These are phyloP conservation scores for Leccinum subgranulosum DNA, from an alignment of 768 basidiomycete species.

Conservation along the genomic window DNA sequence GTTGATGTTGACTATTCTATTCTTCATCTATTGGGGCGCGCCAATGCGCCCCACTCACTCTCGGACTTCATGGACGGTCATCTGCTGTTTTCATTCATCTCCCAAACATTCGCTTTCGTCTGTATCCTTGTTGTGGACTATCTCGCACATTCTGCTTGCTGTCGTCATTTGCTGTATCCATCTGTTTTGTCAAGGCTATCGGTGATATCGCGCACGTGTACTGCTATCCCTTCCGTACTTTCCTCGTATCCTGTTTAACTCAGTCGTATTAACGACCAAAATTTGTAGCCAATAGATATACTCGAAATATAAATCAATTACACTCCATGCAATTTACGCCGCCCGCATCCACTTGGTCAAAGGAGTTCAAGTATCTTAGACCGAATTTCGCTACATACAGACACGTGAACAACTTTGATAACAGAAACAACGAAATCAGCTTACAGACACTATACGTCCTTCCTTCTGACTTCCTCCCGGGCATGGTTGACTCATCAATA, in stretches of 20 bases:
- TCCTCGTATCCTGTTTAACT: background rate
- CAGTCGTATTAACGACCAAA: background rate
- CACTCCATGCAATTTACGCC: background rate
- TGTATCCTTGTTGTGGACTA: slow-evolving; percentile 13
- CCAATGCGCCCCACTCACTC: background rate
- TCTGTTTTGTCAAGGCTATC: slow-evolving; percentile 1
- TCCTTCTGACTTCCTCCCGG: background rate
- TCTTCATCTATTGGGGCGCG: slow-evolving; percentile 12
- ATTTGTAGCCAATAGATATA: slow-evolving; percentile 5
- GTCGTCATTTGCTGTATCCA: slow-evolving; percentile 14
- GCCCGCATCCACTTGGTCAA: too few relatives aligned
- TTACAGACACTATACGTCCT: too few relatives aligned
- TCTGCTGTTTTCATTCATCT: background rate
- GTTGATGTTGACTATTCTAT: slow-evolving; percentile 13
- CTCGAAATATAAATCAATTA: background rate
- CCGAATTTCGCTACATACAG: too few relatives aligned
- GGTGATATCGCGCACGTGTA: background rate
- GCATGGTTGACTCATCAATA: background rate
- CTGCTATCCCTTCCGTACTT: background rate
- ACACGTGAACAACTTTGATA: too few relatives aligned
- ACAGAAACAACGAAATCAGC: too few relatives aligned
- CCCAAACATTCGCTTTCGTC: slow-evolving; percentile 1
- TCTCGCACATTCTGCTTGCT: slow-evolving; percentile 3
- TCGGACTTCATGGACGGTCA: slow-evolving; percentile 17
- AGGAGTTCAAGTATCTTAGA: too few relatives aligned